These are phyloP conservation scores for Fusarium sp. DNA, from an alignment of 2,329 filamentous ascomycete species.

Conservation along the genomic window DNA sequence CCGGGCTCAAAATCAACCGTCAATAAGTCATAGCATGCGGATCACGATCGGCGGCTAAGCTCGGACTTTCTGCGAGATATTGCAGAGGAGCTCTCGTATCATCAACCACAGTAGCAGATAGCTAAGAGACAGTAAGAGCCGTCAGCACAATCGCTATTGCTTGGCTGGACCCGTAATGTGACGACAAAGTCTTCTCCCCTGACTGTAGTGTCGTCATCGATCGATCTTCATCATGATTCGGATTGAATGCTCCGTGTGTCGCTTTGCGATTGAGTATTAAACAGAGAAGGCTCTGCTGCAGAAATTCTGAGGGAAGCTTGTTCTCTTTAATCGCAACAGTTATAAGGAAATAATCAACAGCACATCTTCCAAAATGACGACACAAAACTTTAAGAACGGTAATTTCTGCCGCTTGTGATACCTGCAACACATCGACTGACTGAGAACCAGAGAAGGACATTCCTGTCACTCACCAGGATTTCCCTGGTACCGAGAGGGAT, in stretches of 20 bases:
- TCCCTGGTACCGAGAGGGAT: conserved; percentile 48
- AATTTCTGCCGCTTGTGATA: neutral
- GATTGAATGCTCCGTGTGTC: conserved; percentile 38
- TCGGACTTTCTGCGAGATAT: neutral
- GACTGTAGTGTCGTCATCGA: conserved; percentile 46
- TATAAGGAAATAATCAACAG: neutral
- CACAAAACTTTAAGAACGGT: conserved; percentile 45
- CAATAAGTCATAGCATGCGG: conserved; percentile 12
- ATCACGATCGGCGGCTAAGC: conserved; percentile 20
- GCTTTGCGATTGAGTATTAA: conserved; percentile 23
- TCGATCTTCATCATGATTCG: conserved; percentile 43
- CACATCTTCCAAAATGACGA: conserved; percentile 37
- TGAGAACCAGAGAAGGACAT: conserved; percentile 54
- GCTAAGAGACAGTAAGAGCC: neutral
- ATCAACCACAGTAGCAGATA: neutral
- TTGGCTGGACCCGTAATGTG: conserved; percentile 39
- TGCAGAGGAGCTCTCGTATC: neutral
- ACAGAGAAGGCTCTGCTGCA: neutral
- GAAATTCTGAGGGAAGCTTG: neutral
- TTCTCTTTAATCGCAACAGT: neutral
- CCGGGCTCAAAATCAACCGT: neutral
- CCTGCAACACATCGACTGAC: conserved; percentile 2
- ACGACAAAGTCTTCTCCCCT: conserved; percentile 32
- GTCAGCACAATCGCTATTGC: conserved; percentile 14
- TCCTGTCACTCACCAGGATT: conserved; percentile 49